Conservation (phyloP, 129 eudicot species). For the Gnaphalium uliginosum region DNA sequence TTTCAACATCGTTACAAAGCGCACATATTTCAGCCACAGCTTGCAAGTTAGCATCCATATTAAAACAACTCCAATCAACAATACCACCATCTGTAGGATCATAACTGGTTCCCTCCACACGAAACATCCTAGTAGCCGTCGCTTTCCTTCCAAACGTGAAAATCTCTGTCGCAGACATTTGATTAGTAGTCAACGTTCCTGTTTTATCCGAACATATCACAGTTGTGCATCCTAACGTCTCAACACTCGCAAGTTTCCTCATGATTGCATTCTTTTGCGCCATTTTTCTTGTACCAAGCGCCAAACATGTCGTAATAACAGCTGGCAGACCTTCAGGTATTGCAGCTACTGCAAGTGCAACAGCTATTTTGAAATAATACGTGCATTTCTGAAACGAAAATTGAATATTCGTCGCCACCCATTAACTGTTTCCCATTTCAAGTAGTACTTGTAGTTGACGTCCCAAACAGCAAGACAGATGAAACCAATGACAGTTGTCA, state of each 20-base stretch:
- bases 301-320: conserved; percentile 77
- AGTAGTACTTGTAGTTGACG: conserved; percentile 72
- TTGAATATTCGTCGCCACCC: conserved; percentile 60
- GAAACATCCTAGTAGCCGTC: conserved; percentile 50
- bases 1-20: conserved; percentile 81
- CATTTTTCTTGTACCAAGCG: conserved; percentile 84
- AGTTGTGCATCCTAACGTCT: conserved; percentile 90
- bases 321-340: conserved; percentile 93
- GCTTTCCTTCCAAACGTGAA: conserved; percentile 66
- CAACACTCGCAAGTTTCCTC: conserved; percentile 76
- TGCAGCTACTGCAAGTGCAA: conserved; percentile 88
- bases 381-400: conserved; percentile 90
- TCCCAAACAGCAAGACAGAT: conserved; percentile 72
- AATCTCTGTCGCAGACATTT: conserved; percentile 80
- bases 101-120: conserved; percentile 73
- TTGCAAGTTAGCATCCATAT: conserved; percentile 74
- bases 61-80: conserved; percentile 60
- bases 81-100: conserved; percentile 90
- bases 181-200: conserved; percentile 87
- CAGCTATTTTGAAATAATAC: conserved; percentile 82
- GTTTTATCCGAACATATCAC: conserved; percentile 93
- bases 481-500: conserved; percentile 60
- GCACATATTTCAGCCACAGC: conserved; percentile 76
- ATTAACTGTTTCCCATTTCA: conserved; percentile 65
- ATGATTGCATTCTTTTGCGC: conserved; percentile 81